Conservation (phyloP, 306 rosid species). For the Begonia fuchsioides region DNA sequence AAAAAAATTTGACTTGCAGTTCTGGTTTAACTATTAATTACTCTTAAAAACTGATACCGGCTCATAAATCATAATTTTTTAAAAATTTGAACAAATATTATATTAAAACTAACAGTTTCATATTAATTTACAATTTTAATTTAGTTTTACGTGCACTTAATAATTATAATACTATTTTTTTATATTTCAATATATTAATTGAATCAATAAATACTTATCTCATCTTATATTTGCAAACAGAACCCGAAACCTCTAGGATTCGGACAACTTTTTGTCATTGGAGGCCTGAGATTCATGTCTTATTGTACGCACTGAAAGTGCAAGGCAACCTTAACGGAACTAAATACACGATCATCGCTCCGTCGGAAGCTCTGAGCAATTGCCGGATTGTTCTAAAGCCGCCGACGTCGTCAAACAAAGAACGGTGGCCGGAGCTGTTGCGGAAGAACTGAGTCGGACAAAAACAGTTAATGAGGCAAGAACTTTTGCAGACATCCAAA, state of each 20-base stretch:
- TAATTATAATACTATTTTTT: no score
- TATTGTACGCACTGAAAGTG: slow-evolving; percentile 83
- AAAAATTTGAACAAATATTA: no score
- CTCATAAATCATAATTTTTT: no score
- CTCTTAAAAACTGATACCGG: no score
- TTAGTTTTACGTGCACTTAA: no score
- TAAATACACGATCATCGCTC: slow-evolving; percentile 28
- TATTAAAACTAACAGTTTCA: no score
- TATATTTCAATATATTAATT: no score
- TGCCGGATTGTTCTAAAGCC: slow-evolving; percentile 37
- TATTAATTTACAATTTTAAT: no score
- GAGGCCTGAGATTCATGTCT: slow-evolving; percentile 65
- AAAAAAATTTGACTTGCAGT: no score
- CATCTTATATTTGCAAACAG: no score
- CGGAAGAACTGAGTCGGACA: slow-evolving; percentile 75
- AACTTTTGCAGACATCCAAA: slow-evolving; percentile 41
- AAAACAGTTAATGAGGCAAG: slow-evolving; percentile 55
- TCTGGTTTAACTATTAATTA: no score
- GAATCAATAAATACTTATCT: no score
- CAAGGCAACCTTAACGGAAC: slow-evolving; percentile 56
- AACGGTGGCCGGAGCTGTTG: slow-evolving; percentile 51
- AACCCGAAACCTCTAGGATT: slow-evolving; percentile 70
- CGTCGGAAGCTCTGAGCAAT: slow-evolving; percentile 25
- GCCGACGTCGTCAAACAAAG: slow-evolving; percentile 45
- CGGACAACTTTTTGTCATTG: slow-evolving; percentile 81